Base-by-base conservation (phyloP, 192 early-diverging fungal genomes). In the Entrophospora sp. region DNA sequence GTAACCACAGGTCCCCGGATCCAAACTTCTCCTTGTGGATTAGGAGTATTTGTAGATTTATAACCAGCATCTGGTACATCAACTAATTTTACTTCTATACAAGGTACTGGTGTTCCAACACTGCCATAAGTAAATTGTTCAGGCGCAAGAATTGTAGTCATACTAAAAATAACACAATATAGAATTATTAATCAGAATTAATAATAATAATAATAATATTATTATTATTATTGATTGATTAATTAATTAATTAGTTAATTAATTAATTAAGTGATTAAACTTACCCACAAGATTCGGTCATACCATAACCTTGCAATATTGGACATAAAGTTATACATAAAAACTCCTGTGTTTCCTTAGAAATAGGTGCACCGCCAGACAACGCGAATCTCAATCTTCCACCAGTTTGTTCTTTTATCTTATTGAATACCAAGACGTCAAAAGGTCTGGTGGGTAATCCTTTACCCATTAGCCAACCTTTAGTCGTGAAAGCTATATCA, bases 291-390 rank as follows among this genome's bases (percentile, higher is more conserved):
- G 82, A 88, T 76, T 94, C 90, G 62, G 89, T 85, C 81, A 89
- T 81, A 40, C 90, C 93, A 77, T 91, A 94, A 10, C 93, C 95
- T 59, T 89, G 85, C 38, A 95, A 69, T 61, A 93, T 79, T 18
- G 88, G 83, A 72, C 88, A 91, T 48, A 95, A 67, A 8, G 81
- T 73, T 22, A 85, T 82, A 4, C 83, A 79, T 45, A 97, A 76
- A 62, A 94, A 93, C 53, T 83, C 76, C 66, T 95, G 92, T 36
- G 91, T 95, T 42, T 91, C 88, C 38, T 71, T 20, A 37, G 88
- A 89, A 67, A 97, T 81, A 44, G 89, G 90, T 16, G 95, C 95
- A 64, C 95, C 93, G 71, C 92, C 93, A 9, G 86, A 85, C 36
- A 94, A 70, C 1, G 86, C 89, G 53, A 87, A 82, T 67, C 87